Evolutionary conservation across 805 yeast species (phyloP), one percentile per base, ranked within the genome.

Genomic region (Scheffersomyces ergatensis): DNA sequence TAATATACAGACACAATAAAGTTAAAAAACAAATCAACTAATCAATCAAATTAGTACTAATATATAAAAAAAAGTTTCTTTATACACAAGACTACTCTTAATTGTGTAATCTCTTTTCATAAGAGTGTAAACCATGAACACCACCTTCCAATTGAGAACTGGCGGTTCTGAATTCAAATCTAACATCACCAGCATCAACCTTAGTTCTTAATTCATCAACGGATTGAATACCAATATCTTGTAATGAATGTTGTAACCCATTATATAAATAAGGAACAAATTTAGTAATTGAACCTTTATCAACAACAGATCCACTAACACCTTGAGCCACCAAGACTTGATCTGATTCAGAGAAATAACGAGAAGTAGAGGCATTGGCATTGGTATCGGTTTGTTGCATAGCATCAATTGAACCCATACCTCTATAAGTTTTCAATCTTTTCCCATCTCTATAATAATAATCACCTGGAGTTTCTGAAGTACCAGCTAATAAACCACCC

Each of bases 401-500:
- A 53, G 99, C 99, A 67, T 92, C 99, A 57, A 93, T 83, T 32
- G 98, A 92, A 57, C 99, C 99, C 99, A 93, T 93, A 75, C 99
- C 99, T 75, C 99, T 85, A 80, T 93, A 93, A 46, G 89, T 71
- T 80, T 93, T 93, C 69, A 93, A 82, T 74, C 99, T 86, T 78
- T 93, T 83, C 64, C 99, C 99, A 62, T 93, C 99, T 64, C 95
- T 82, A 85, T 83, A 93, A 75, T 87, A 93, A 77, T 90, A 93
- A 60, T 87, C 90, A 72, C 99, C 99, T 58, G 99, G 99, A 48
- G 98, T 85, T 76, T 93, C 99, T 48, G 93, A 72, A 45, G 99
- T 93, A 74, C 99, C 99, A 47, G 99, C 99, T 59, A 93, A 78
- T 80, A 93, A 83, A 73, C 97, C 95, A 63, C 99, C 99, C 99